These are phyloP conservation scores for Candolleomyces efflorescens DNA, from an alignment of 768 basidiomycete genomes.

Conservation along the genomic window DNA sequence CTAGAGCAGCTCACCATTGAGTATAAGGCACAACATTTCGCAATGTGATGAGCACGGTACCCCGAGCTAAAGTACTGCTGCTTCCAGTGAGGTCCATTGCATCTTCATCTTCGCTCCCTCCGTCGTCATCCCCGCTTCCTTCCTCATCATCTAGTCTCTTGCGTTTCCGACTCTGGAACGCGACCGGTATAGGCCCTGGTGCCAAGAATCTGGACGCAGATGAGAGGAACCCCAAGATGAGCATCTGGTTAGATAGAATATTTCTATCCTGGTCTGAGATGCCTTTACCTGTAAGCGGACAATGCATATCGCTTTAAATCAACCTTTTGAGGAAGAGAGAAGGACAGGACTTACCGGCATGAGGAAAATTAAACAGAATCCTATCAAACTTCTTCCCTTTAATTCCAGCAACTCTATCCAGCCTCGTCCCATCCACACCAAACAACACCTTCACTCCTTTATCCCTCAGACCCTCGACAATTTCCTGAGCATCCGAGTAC, in stretches of 20 bases:
- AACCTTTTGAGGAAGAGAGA: neutral
- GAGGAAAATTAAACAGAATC: conserved; percentile 95
- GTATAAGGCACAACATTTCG: conserved; percentile 87
- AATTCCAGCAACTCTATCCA: conserved; percentile 56
- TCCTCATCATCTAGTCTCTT: conserved; percentile 41
- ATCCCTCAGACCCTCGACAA: conserved; percentile 49
- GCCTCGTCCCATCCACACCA: conserved; percentile 75
- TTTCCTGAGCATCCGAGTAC: conserved; percentile 68
- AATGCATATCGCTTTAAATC: neutral
- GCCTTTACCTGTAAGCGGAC: conserved; percentile 58
- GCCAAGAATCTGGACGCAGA: conserved; percentile 62
- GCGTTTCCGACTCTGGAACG: conserved; percentile 42
- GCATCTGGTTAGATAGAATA: conserved; percentile 81
- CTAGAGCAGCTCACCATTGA: conserved; percentile 53
- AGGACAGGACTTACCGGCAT: conserved; percentile 62
- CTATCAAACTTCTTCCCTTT: conserved; percentile 68
- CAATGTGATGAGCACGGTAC: conserved; percentile 82
- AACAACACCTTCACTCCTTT: conserved; percentile 74
- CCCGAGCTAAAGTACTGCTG: conserved; percentile 34
- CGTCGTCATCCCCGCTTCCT: conserved; percentile 30
- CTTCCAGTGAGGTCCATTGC: conserved; percentile 8
- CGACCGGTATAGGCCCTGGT: conserved; percentile 49
- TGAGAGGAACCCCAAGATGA: conserved; percentile 78
- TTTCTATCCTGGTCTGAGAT: conserved; percentile 94
- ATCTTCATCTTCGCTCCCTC: conserved; percentile 17